phyloP scores from a whole-genome alignment of 2,329 filamentous ascomycete genomes.

The Blumeria hordei region DNA sequence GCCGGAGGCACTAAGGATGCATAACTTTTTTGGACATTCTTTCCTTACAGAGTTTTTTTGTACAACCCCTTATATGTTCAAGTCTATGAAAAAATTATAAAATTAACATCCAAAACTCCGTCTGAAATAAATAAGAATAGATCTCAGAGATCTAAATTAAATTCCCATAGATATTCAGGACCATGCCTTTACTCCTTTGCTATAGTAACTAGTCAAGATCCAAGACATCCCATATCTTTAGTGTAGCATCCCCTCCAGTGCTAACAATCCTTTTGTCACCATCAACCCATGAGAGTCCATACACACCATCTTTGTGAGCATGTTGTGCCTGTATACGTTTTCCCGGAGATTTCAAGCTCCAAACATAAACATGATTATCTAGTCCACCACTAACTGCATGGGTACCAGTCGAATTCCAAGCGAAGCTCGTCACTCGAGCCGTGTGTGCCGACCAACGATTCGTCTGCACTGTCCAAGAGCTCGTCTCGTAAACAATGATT shows the following conservation, averaged over 20 bases:
- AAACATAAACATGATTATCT: constrained; percentile 81
- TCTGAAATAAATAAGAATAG: too few relatives aligned
- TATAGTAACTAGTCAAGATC: constrained; percentile 21
- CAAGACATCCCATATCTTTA: constrained; percentile 66
- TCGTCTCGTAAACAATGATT: constrained; percentile 55
- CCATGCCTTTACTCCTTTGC: too few relatives aligned
- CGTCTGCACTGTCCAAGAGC: constrained; percentile 45
- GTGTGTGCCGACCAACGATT: constrained; percentile 58
- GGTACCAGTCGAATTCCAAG: constrained; percentile 57
- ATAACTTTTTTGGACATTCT: too few relatives aligned
- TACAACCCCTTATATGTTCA: too few relatives aligned
- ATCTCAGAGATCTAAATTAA: too few relatives aligned
- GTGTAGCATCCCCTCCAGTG: constrained; percentile 63
- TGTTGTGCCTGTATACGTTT: constrained; percentile 65
- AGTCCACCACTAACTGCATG: constrained; percentile 66
- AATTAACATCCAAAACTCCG: too few relatives aligned
- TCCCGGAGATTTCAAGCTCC: constrained; percentile 66
- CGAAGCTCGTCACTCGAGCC: constrained; percentile 37
- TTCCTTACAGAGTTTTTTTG: too few relatives aligned
- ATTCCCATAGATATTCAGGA: too few relatives aligned
- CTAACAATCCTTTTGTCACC: constrained; percentile 45
- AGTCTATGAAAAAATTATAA: too few relatives aligned
- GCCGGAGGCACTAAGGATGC: too few relatives aligned
- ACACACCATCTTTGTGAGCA: constrained; percentile 90
- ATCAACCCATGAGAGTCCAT: constrained; percentile 59